Base-by-base conservation (phyloP, 2,329 filamentous ascomycete genomes). In the Blastomyces gilchristii region DNA sequence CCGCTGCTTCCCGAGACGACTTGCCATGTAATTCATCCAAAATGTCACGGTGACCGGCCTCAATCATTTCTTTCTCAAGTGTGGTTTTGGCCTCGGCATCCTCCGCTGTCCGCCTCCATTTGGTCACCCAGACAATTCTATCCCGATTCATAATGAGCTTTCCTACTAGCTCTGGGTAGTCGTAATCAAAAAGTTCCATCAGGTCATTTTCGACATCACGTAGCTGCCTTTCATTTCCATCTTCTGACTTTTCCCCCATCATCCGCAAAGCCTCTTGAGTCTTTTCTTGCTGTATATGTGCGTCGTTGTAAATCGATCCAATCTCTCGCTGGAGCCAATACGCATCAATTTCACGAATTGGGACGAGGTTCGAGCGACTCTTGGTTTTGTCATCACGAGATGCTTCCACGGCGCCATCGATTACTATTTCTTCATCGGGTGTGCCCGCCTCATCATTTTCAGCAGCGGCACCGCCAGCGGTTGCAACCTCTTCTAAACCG, bases 171-270 rank as follows among this genome's bases (percentile, higher is more conserved):
- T 97, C 91, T 65, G 95, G 91, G 71, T 97, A 89, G 70, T 97
- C 93, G 71, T 96, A 99, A 71, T 99, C 94, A 69, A 99, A 97
- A 0, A 99, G 83, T 70, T 97, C 94, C 89, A 97, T 97, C 63
- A 99, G 81, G 66, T 99, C 94, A 75, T 99, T 99, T 72, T 99
- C 94, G 63, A 97, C 92, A 71, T 99, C 93, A 70, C 93, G 87
- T 39, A 97, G 80, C 16, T 89, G 83, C 74, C 90, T 92, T 71
- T 95, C 91, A 64, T 93, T 87, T 18, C 88, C 91, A 62, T 89
- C 87, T 60, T 84, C 74, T 8, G 86, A 82, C 66, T 88, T 83
- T 54, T 89, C 91, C 39, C 89, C 88, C 62, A 99, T 82, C 58
- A 95, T 91, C 45, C 87, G 85, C 62, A 99, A 81, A 0, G 91